Evolutionary conservation across 768 basidiomycete species (phyloP), one percentile per base, ranked within the genome.

Genomic region (Xanthoconium stramineum): DNA sequence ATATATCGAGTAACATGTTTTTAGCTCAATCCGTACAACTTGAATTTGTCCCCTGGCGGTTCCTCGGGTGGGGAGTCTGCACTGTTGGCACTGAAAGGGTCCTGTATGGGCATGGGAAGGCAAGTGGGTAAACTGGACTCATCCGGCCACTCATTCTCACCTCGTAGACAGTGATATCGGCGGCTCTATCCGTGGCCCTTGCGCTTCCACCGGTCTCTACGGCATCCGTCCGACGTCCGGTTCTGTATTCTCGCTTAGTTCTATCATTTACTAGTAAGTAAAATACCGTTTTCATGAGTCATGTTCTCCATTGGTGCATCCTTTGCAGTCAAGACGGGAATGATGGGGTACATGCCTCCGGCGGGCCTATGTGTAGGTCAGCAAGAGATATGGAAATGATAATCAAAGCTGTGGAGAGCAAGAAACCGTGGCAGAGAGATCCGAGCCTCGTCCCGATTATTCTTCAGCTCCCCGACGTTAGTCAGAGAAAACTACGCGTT

Each of bases 61-160:
- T 80, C 79, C 11, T 77, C 77, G 3, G 82, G 82, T 8, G 82
- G 82, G 33, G 82, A 81, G 63, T 71, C 74, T 6, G 79, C 82
- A 0, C 61, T 82, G 1, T 50, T 82, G 3, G 78, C 78, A 5
- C 57, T 82, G 51, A 74, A 74, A 36, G 80, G 80, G 33, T 72
- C 74, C 20, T 75, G 75, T 30, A 57, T 82, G 30, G 77, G 81
- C 8, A 65, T 80, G 28, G 78, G 79, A 30, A 76, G 74, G 69
- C 46, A 38, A 59, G 66, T 60, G 30, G 0, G 5, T 67, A 68
- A 53, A 63, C 28, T 36, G 1, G 5, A 46, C 24, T 24, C 7
- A 30, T 40, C 44, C 42, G 30, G 3, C 6, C 5, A 29, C 29
- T 53, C 13, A 9, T 0, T 17, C 38, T 55, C 39, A 64, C 33